Evolutionary conservation across 2,329 filamentous ascomycete genomes (phyloP), one percentile per base, ranked within the genome.

Genomic region (Phoma sp.): DNA sequence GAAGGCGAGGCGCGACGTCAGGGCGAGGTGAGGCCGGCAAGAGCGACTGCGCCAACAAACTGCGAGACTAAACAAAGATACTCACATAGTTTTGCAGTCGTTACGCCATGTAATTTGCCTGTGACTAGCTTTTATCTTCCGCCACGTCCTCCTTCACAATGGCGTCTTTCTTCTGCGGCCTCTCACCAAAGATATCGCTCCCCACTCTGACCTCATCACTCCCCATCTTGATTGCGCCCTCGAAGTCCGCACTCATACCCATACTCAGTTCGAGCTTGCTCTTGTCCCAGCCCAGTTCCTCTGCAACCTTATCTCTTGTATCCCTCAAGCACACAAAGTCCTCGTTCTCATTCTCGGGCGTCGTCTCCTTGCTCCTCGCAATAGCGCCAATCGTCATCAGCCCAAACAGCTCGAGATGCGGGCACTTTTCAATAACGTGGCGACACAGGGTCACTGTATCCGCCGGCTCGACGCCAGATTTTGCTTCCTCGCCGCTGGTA

Each of bases 381-480:
- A 98, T 96, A 17, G 94, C 92, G 1, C 95, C 95, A 70, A 99
- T 98, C 2, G 95, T 99, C 95, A 99, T 99, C 33, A 99, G 77
- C 0, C 95, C 95, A 27, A 89, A 82, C 2, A 99, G 80, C 52
- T 84, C 80, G 33, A 99, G 79, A 72, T 88, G 83, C 1, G 90
- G 87, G 74, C 92, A 96, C 33, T 85, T 81, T 4, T 88, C 81
- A 10, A 84, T 74, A 47, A 99, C 85, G 68, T 89, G 84, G 47
- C 81, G 82, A 72, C 91, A 94, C 35, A 98, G 79, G 0, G 78
- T 80, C 1, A 85, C 81, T 51, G 89, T 80, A 13, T 83, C 77
- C 1, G 82, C 83, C 0, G 93, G 94, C 6, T 85, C 79, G 40
- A 92, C 88, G 19, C 95, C 95, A 4, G 90, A 91, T 78, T 99